Conservation (phyloP, 2,329 filamentous ascomycete species). For the Fusarium chlamydosporum region DNA sequence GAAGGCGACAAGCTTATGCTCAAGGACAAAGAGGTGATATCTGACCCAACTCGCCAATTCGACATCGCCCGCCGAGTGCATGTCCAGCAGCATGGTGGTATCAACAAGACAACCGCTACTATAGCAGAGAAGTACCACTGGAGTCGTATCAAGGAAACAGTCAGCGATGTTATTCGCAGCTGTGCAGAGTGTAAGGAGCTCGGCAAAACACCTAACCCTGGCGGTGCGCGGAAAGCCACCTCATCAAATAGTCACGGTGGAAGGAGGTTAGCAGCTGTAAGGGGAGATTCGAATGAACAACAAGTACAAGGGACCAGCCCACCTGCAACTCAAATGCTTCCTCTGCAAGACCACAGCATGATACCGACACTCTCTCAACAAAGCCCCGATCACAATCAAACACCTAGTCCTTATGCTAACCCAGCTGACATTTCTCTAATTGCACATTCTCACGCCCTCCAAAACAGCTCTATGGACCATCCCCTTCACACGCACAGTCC, state of each 20-base stretch:
- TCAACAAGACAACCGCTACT: conserved; percentile 96
- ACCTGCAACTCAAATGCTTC: conserved; percentile 46
- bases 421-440: conserved; percentile 63
- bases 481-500: conserved; percentile 50
- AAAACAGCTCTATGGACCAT: conserved; percentile 48
- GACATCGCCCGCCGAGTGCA: conserved; percentile 88
- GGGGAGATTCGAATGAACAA: conserved; percentile 26
- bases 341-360: conserved; percentile 51
- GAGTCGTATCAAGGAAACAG: conserved; percentile 98
- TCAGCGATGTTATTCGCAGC: conserved; percentile 92
- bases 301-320: conserved; percentile 37
- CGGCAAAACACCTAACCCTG: conserved; percentile 66
- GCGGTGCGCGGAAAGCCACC: conserved; percentile 46
- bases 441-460: conserved; percentile 57
- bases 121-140: conserved; percentile 97
- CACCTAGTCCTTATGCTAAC: conserved; percentile 62
- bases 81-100: conserved; percentile 83
- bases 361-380: conserved; percentile 50
- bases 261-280: conserved; percentile 20
- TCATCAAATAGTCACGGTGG: conserved; percentile 16
- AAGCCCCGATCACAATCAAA: conserved; percentile 46
- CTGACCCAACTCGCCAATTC: conserved; percentile 89
- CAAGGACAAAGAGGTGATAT: conserved; percentile 97
- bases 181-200: conserved; percentile 90
- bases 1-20: conserved; percentile 89